These are phyloP conservation scores for Yarrowia sp. DNA, from an alignment of 805 yeast species.

Conservation along the genomic window DNA sequence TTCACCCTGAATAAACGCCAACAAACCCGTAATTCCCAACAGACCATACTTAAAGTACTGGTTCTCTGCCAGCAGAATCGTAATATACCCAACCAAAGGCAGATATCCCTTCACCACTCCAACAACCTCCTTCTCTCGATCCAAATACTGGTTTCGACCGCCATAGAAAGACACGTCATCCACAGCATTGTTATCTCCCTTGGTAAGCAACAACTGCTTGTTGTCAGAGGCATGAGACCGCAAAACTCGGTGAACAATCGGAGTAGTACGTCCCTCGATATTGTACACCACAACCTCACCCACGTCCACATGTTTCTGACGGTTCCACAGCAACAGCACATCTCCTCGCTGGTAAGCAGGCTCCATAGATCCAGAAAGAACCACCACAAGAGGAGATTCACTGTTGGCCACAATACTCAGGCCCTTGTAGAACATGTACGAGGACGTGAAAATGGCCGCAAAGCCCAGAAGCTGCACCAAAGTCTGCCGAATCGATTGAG, in stretches of 20 bases:
- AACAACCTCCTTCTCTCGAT: conserved; percentile 76
- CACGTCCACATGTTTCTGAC: conserved; percentile 68
- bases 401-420: conserved; percentile 78
- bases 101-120: conserved; percentile 90
- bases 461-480: conserved; percentile 66
- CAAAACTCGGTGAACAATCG: conserved; percentile 95
- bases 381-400: conserved; percentile 94
- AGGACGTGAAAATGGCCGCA: conserved; percentile 82
- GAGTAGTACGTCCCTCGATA: conserved; percentile 76
- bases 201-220: conserved; percentile 81
- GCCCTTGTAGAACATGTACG: conserved; percentile 91
- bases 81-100: conserved; percentile 88
- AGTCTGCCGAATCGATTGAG: conserved; percentile 34
- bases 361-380: conserved; percentile 97
- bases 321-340: conserved; percentile 87
- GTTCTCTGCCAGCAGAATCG: conserved; percentile 90
- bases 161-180: conserved; percentile 90
- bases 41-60: conserved; percentile 79
- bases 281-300: conserved; percentile 97
- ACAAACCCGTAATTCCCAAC: conserved; percentile 74
- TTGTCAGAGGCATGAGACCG: conserved; percentile 66
- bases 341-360: conserved; percentile 99
- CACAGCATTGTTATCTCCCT: conserved; percentile 94
- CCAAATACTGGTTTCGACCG: conserved; percentile 73
- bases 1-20: conserved; percentile 69